These are phyloP conservation scores for Peniophora sp. DNA, from an alignment of 1,284 basidiomycete species.

Conservation along the genomic window DNA sequence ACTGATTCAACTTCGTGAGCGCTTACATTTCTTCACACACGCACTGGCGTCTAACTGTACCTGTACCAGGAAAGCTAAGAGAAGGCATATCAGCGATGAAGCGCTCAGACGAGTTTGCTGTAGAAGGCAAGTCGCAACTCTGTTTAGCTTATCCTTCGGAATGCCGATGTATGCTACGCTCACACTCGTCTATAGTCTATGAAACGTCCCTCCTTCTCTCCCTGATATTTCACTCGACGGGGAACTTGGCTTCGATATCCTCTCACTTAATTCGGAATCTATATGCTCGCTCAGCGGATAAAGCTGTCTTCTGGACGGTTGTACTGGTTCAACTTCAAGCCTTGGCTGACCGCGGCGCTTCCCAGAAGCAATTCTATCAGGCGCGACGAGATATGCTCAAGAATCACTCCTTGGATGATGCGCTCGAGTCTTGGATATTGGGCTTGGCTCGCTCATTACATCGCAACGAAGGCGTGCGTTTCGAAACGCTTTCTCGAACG, in stretches of 20 bases:
- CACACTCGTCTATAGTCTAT: slow-evolving; percentile 37
- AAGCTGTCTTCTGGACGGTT: slow-evolving; percentile 1
- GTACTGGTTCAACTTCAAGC: slow-evolving; percentile 3
- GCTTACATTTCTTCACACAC: neutral
- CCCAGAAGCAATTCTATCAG: slow-evolving; percentile 9
- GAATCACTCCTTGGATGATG: neutral
- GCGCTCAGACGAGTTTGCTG: slow-evolving; percentile 46
- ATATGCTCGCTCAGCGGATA: neutral
- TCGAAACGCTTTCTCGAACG: slow-evolving; percentile 14
- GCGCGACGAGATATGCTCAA: slow-evolving; percentile 1
- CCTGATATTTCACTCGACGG: slow-evolving; percentile 46
- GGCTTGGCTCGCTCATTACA: slow-evolving; percentile 6
- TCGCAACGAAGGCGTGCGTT: slow-evolving; percentile 8
- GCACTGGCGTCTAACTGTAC: neutral
- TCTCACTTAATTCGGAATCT: slow-evolving; percentile 43
- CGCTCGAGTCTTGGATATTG: slow-evolving; percentile 8
- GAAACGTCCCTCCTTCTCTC: slow-evolving; percentile 64
- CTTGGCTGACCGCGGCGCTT: slow-evolving; percentile 6
- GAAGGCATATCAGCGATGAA: slow-evolving; percentile 57
- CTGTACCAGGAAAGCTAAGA: slow-evolving; percentile 52
- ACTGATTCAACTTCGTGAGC: slow-evolving; percentile 58
- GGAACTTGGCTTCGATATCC: slow-evolving; percentile 51
- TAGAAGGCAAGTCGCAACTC: slow-evolving; percentile 41
- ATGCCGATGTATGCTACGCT: neutral
- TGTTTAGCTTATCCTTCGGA: neutral